Evolutionary conservation across 805 yeast species (phyloP), one percentile per base, ranked within the genome.

Genomic region (Wickerhamiella bombiphila): DNA sequence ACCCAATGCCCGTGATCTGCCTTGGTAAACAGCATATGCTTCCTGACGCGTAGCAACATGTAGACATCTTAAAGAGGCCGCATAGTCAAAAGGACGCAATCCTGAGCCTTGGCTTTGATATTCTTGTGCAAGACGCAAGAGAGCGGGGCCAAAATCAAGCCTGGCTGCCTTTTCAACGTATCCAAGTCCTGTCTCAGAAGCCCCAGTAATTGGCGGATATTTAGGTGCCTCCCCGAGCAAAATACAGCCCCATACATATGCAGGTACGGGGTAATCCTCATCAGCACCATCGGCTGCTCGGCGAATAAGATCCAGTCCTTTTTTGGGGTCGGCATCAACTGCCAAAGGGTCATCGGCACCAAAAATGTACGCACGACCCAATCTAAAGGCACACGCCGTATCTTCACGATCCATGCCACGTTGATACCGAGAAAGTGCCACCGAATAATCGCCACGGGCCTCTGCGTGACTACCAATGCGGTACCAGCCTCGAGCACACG

Each of bases 191-290:
- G 42, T 42, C 6, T 32, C 43, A 4, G 32, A 7, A 24, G 44
- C 38, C 8, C 6, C 21, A 4, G n/a, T 11, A 6, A 18, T 8
- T 24, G 29, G 37, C 25, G 17, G 20, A 30, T 8, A 13, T n/a
- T 1, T 19, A 20, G 7, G 26, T 35, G 16, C 62, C 36, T 61
- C 65, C 11, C 60, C 64, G 7, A 57, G 46, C 17, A 51, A 48
- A 22, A 59, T 35, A 32, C 55, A 49, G 7, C 67, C 66, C 26
- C 55, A 51, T 15, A 60, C 45, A 37, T 52, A 63, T 3, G 62
- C 55, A 1, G 66, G 57, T 30, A 54, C 57, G 4, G 66, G 59
- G 33, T 58, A 58, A 36, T 63, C 68, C 1, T 54, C 51, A 37
- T 61, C 66, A 15, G 57, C 50, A 34, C 43, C 22, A 37, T 39